Conservation (phyloP, 2,329 filamentous ascomycete genomes). For the Macroventuria anomochaeta region DNA sequence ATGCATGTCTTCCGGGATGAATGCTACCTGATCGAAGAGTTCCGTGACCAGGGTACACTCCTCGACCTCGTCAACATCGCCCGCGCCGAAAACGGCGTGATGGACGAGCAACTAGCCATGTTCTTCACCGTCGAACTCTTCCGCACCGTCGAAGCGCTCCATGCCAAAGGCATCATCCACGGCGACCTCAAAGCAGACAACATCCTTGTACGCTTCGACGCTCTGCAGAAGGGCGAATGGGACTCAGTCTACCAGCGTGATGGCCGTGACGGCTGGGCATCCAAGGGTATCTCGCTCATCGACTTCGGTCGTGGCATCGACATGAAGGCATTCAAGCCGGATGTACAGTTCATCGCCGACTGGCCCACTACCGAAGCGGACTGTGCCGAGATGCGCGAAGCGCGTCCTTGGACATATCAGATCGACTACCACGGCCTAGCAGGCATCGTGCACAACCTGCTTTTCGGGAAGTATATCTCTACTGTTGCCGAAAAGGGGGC, state of each 20-base stretch:
- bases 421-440: slow-evolving; percentile 95
- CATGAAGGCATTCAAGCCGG: slow-evolving; percentile 79
- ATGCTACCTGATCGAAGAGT: slow-evolving; percentile 87
- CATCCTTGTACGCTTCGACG: slow-evolving; percentile 83
- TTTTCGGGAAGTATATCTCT: slow-evolving; percentile 96
- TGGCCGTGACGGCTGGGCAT: slow-evolving; percentile 78
- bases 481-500: slow-evolving; percentile 62
- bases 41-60: slow-evolving; percentile 85
- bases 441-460: slow-evolving; percentile 82
- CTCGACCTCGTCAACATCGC: slow-evolving; percentile 94
- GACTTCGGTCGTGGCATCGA: slow-evolving; percentile 96
- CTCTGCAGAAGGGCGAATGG: slow-evolving; percentile 57
- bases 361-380: slow-evolving; percentile 90
- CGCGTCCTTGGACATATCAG: slow-evolving; percentile 95
- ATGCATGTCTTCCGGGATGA: slow-evolving; percentile 92
- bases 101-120: slow-evolving; percentile 93
- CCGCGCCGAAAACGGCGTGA: slow-evolving; percentile 72
- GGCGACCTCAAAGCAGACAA: slow-evolving; percentile 97
- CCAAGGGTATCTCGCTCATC: slow-evolving; percentile 83
- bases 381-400: slow-evolving; percentile 94
- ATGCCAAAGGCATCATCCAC: slow-evolving; percentile 80
- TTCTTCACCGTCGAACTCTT: slow-evolving; percentile 93
- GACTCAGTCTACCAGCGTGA: slow-evolving; percentile 71
- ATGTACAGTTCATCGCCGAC: slow-evolving; percentile 90
- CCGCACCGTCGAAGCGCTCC: slow-evolving; percentile 86